phyloP scores from a whole-genome alignment of 2,329 filamentous ascomycete genomes.

The Sporothrix brasiliensis region DNA sequence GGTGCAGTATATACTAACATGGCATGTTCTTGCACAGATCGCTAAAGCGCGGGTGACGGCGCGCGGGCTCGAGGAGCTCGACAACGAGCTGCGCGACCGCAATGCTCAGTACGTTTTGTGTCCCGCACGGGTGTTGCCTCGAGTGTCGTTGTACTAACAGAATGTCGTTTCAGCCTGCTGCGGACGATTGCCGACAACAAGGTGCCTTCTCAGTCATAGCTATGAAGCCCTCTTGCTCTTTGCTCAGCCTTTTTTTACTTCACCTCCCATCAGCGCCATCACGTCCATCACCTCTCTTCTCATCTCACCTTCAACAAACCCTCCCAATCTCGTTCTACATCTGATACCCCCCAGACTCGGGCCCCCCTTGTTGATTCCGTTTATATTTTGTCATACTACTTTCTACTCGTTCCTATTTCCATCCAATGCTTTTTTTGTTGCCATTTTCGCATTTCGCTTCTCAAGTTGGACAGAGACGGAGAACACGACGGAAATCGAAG shows the following conservation, averaged over 20 bases:
- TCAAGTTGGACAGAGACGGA: neutral
- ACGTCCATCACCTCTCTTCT: neutral
- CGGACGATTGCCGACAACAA: conserved; percentile 31
- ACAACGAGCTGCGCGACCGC: conserved; percentile 41
- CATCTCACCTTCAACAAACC: conserved; percentile 2
- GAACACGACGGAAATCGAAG: neutral
- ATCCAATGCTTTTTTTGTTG: neutral
- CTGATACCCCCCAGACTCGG: conserved; percentile 31
- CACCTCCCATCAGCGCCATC: neutral
- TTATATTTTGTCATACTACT: neutral
- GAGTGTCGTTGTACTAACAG: neutral
- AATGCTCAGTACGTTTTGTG: conserved; percentile 37
- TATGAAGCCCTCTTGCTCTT: neutral
- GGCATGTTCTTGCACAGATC: conserved; percentile 36
- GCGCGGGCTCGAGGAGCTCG: conserved; percentile 40
- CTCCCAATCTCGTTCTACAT: conserved; percentile 24
- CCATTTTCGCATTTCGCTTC: neutral
- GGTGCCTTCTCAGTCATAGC: conserved; percentile 21
- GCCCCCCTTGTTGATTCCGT: conserved; percentile 13
- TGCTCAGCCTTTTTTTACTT: neutral
- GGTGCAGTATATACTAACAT: neutral
- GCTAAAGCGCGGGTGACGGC: conserved; percentile 41
- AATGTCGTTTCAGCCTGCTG: conserved; percentile 11
- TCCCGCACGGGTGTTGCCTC: neutral
- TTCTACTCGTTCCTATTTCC: neutral